phyloP scores from a whole-genome alignment of 2,329 filamentous ascomycete species.

The Alternaria metachromatica region DNA sequence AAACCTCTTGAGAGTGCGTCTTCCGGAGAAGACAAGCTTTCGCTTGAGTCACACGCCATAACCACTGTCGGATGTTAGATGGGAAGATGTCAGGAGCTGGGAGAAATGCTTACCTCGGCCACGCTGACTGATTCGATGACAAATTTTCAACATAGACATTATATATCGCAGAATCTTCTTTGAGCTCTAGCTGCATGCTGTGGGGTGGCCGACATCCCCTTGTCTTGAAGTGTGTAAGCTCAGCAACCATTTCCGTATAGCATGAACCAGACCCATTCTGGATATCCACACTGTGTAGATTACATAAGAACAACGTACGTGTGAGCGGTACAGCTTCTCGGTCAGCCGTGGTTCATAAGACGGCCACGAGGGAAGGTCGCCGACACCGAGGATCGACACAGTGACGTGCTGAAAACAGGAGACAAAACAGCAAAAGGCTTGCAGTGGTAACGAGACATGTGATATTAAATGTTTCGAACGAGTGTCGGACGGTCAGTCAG shows the following conservation, averaged over 20 bases:
- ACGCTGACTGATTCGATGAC: background rate
- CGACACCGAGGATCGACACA: background rate
- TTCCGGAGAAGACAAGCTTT: conserved; percentile 3
- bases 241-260: background rate
- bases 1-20: conserved; percentile 1
- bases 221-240: background rate
- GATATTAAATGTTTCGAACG: conserved; percentile 3
- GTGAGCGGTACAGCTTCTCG: background rate
- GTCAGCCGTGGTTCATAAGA: background rate
- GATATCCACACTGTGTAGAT: background rate
- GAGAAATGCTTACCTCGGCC: background rate
- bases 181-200: background rate
- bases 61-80: conserved; percentile 2
- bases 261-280: background rate
- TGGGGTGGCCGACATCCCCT: background rate
- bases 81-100: background rate
- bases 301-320: background rate
- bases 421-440: background rate
- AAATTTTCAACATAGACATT: background rate
- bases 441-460: background rate
- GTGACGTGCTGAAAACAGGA: background rate
- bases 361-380: background rate
- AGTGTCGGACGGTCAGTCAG: conserved; percentile 8
- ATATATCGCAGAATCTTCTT: background rate
- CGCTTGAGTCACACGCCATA: conserved; percentile 14